Evolutionary conservation across 179 eudicot species (phyloP).

Genomic region (Beta corolliflora): DNA sequence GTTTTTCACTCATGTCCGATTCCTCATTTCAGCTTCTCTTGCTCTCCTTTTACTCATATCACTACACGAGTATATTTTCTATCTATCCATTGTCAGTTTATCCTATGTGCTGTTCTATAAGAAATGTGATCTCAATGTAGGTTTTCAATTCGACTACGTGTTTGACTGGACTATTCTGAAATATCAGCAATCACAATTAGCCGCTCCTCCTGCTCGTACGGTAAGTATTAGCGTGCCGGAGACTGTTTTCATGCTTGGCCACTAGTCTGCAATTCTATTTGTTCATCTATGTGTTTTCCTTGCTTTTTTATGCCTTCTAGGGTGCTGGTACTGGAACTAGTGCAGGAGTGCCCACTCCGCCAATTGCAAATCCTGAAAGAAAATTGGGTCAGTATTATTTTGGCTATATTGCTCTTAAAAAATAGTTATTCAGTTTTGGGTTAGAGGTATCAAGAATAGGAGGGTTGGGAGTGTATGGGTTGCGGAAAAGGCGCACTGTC

Average conservation of each 20-base stretch:
- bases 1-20: no score
- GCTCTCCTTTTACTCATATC: background rate
- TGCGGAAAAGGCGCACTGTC: background rate
- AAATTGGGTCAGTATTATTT: conserved; percentile 47
- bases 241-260: background rate
- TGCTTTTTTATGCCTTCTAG: conserved; percentile 30
- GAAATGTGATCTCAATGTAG: conserved; percentile 36
- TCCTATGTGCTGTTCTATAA: conserved; percentile 2
- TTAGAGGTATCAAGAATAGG: background rate
- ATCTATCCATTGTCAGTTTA: background rate
- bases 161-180: conserved; percentile 98
- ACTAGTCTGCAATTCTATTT: background rate
- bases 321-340: conserved; percentile 73
- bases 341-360: conserved; percentile 62
- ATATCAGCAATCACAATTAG: conserved; percentile 89
- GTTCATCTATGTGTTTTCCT: conserved; percentile 2
- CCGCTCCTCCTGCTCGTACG: conserved; percentile 67
- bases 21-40: background rate
- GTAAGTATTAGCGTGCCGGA: conserved; percentile 44
- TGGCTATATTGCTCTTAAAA: background rate
- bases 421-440: background rate
- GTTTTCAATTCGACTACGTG: conserved; percentile 96
- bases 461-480: background rate
- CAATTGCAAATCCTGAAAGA: conserved; percentile 58
- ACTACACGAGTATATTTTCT: background rate